Percentiles rank a stretch among this genome's conserved stretches.
phyloP scores from a whole-genome alignment of 2,329 filamentous ascomycete genomes.

The Colletotrichum costaricense region DNA sequence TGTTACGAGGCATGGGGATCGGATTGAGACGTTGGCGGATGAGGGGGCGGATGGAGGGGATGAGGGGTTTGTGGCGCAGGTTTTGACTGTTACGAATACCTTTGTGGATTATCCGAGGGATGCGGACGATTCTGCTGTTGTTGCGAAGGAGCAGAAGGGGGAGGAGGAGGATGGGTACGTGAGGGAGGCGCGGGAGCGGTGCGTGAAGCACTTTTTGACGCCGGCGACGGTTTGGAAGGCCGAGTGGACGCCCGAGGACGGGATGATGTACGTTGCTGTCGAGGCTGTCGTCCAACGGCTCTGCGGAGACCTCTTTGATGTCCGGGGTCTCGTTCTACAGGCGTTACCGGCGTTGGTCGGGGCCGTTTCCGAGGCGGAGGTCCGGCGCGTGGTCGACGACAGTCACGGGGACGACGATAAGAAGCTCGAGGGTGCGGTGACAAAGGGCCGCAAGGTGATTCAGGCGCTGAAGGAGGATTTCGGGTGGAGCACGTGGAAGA shows the following conservation, averaged over 20 bases:
- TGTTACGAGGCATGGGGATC: conserved; percentile 68
- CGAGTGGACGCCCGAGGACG: conserved; percentile 53
- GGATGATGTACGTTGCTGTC: conserved; percentile 57
- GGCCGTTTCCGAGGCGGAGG: not conserved
- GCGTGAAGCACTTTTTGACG: conserved; percentile 57
- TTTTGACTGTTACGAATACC: conserved; percentile 53
- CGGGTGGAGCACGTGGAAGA: conserved; percentile 70
- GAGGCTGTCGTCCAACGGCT: conserved; percentile 50
- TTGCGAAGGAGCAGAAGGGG: conserved; percentile 32
- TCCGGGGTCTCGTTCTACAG: not conserved
- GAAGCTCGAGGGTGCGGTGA: conserved; percentile 4
- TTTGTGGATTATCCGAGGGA: conserved; percentile 55
- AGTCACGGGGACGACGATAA: too few relatives aligned
- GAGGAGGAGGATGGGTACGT: conserved; percentile 46
- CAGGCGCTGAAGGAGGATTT: conserved; percentile 58
- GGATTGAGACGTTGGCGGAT: conserved; percentile 51
- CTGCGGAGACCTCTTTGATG: conserved; percentile 43
- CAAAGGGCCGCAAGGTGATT: conserved; percentile 32
- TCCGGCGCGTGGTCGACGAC: not conserved
- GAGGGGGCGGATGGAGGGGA: conserved; percentile 39
- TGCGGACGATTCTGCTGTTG: conserved; percentile 9
- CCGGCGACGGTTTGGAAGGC: conserved; percentile 39
- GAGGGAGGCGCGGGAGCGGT: conserved; percentile 55
- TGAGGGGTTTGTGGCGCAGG: conserved; percentile 46
- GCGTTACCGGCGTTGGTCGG: conserved; percentile 11